A percentile compares a stretch with the other conserved stretches of the same genome.
Evolutionary conservation across 2,329 filamentous ascomycete genomes (phyloP).

Genomic region (Fusarium solani-melongenae): DNA sequence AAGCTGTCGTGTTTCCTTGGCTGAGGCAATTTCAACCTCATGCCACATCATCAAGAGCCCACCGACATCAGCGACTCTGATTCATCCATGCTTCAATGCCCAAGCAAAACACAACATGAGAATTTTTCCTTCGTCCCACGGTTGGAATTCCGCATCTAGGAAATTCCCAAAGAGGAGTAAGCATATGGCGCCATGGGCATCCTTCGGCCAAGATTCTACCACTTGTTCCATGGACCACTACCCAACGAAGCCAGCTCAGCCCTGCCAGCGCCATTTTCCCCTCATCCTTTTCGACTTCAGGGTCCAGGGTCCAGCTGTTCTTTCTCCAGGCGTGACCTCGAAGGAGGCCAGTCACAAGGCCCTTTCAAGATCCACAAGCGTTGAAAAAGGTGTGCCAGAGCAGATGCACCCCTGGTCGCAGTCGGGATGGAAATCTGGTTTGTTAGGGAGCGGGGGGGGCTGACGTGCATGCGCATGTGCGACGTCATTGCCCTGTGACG

Average conservation of each 20-base stretch:
- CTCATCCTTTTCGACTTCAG: slow-evolving; percentile 8
- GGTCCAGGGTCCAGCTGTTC: slow-evolving; percentile 32
- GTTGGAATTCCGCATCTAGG: not conserved
- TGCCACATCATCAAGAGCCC: not conserved
- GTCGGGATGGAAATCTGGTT: slow-evolving; percentile 37
- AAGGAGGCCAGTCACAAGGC: not conserved
- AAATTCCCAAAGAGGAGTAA: not conserved
- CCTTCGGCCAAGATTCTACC: slow-evolving; percentile 15
- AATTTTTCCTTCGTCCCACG: slow-evolving; percentile 1
- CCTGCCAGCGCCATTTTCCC: slow-evolving; percentile 14
- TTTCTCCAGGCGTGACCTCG: not conserved
- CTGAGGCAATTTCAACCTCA: not conserved
- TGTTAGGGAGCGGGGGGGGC: slow-evolving; percentile 32
- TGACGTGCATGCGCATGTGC: slow-evolving; percentile 42
- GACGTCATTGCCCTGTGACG: slow-evolving; percentile 40
- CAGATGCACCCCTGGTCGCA: slow-evolving; percentile 12
- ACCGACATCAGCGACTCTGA: not conserved
- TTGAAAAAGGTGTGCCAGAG: not conserved
- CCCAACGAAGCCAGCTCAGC: slow-evolving; percentile 34
- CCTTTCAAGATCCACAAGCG: not conserved
- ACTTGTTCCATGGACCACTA: not conserved
- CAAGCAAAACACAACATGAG: not conserved
- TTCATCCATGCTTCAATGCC: not conserved
- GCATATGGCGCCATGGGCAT: not conserved
- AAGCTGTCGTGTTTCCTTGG: not conserved